Base-by-base conservation (phyloP, 495 filamentous ascomycete genomes). In the Hypoxylon fuscum region DNA sequence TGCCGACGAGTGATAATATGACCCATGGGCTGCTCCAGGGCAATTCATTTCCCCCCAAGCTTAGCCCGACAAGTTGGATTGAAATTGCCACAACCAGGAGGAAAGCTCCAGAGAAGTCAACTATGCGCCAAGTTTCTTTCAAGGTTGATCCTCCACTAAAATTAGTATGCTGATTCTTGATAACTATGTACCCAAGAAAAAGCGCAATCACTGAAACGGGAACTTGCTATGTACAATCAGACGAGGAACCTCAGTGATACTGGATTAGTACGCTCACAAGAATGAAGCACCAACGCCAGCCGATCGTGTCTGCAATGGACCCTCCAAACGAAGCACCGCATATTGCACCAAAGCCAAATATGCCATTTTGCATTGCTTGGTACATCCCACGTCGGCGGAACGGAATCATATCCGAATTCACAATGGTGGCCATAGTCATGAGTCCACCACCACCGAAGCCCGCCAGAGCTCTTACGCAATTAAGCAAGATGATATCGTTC, bases 391-490 rank as follows among this genome's bases (percentile, higher is more conserved):
- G 75, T 21, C 78, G 79, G n/a, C 79, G 74, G 62, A 87, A 85
- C 0, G 85, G 85, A 32, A 89, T 87, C 64, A 89, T 80, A 64
- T 88, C 85, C 1, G 84, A 87, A 60, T 88, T 88, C 49, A 89
- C 79, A 45, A 88, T 87, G 0, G 86, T 88, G 0, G 85, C 84
- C 83, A 86, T 85, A 0, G 84, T 85, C 79, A 87, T 86, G 34
- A 87, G 64, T 1, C 83, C 84, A 0, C 83, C 83, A 2, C 85
- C 86, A 3, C 84, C 86, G 54, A 88, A 81, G 0, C 85, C 86
- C 3, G 80, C 76, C 18, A 83, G 43, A 1, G 73, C 80, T 11
- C 81, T 65, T 78, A 78, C 79, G 27, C 70, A 71, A 49, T 81
- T 77, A 5, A 83, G 69, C 14, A 74, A 34, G 0, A 79, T 46